A percentile compares a stretch with the other conserved stretches of the same genome.
Evolutionary conservation across 345 rosid genomes (phyloP).

Genomic region (Eucalyptus cladocalyx): DNA sequence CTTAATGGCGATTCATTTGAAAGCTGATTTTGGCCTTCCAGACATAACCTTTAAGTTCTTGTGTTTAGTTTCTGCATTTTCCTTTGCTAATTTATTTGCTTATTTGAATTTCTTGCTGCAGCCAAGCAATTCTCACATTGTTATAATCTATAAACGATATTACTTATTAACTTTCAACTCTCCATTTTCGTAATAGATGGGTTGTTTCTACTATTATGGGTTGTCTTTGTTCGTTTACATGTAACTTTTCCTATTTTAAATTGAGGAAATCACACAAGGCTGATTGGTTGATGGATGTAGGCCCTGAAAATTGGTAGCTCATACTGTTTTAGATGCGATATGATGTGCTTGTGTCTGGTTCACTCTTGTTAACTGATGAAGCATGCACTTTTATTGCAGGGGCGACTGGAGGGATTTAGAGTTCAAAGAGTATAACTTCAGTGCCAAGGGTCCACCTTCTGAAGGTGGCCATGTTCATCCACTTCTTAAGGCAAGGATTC

Average conservation of each 20-base stretch:
- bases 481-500: slow-evolving; percentile 62
- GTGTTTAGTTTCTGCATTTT: background rate
- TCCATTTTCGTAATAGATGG: background rate
- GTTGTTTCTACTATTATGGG: background rate
- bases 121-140: background rate
- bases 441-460: slow-evolving; percentile 77
- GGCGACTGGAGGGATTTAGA: slow-evolving; percentile 81
- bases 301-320: background rate
- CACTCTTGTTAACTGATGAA: background rate
- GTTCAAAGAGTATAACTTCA: slow-evolving; percentile 88
- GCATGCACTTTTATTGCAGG: slow-evolving; percentile 20
- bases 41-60: background rate
- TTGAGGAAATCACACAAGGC: background rate
- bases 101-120: background rate
- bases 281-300: background rate
- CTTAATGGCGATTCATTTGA: background rate
- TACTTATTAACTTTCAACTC: background rate
- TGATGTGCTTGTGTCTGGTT: background rate
- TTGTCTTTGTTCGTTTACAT: background rate
- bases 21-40: background rate
- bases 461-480: slow-evolving; percentile 96
- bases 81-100: background rate
- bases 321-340: background rate
- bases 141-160: background rate
- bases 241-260: background rate